Evolutionary conservation across 495 filamentous ascomycete genomes (phyloP).

Genomic region (Penicillium chermesinum): DNA sequence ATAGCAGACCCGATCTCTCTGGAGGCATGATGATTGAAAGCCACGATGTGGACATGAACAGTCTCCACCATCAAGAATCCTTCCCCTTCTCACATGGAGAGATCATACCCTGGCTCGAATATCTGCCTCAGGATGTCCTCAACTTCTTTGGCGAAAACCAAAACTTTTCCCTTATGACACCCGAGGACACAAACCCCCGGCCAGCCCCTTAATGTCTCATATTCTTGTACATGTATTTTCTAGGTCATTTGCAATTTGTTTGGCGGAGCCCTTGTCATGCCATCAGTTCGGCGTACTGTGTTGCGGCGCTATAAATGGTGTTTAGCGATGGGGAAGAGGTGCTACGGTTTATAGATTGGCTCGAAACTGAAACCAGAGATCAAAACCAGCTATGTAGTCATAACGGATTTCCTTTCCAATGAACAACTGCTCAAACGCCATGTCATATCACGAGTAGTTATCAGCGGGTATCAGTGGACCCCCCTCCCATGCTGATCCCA

Average conservation of each 20-base stretch:
- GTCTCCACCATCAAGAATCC: conserved; percentile 37
- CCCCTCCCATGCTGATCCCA: not conserved
- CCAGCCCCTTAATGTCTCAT: conserved; percentile 20
- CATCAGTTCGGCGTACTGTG: not conserved
- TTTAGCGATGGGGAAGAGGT: conserved; percentile 3
- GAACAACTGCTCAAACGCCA: not conserved
- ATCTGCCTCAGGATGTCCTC: conserved; percentile 59
- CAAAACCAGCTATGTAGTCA: not conserved
- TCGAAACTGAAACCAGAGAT: no score
- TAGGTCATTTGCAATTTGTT: conserved; percentile 10
- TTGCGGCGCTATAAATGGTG: conserved; percentile 1
- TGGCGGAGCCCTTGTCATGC: conserved; percentile 9
- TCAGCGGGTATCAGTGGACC: not conserved
- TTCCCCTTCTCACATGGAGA: conserved; percentile 47
- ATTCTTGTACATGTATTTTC: conserved; percentile 16
- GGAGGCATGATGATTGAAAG: conserved; percentile 64
- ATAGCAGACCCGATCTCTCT: conserved; percentile 30
- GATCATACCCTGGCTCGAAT: conserved; percentile 65
- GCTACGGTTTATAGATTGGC: conserved; percentile 8
- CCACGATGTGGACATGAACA: conserved; percentile 62
- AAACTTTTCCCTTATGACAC: conserved; percentile 33
- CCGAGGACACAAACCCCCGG: conserved; percentile 23
- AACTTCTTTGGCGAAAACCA: conserved; percentile 48
- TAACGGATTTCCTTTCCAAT: not conserved
- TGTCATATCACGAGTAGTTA: not conserved